These are phyloP conservation scores for Crithidia expoeki DNA, from an alignment of 208 protist species.

Conservation along the genomic window DNA sequence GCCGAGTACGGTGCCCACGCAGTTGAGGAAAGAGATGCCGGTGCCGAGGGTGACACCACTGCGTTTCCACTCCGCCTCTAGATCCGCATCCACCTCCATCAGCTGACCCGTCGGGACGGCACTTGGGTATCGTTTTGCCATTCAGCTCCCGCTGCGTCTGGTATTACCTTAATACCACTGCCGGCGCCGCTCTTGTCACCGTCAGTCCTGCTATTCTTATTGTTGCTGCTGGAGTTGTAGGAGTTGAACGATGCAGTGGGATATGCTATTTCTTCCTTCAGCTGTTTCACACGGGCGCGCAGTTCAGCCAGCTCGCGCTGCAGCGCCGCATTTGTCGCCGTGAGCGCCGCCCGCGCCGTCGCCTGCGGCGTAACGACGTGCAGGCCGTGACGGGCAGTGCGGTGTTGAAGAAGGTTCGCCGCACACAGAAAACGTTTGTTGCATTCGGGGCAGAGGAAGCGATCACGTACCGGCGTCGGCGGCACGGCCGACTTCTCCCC, in stretches of 20 bases:
- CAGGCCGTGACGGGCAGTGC: slow-evolving; percentile 50
- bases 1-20: slow-evolving; percentile 43
- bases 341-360: slow-evolving; percentile 23
- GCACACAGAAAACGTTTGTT: slow-evolving; percentile 62
- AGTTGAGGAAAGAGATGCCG: slow-evolving; percentile 29
- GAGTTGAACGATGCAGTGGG: not conserved
- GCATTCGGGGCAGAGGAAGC: slow-evolving; percentile 69
- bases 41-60: slow-evolving; percentile 35
- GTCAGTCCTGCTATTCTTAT: not conserved
- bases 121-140: slow-evolving; percentile 23
- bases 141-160: not conserved
- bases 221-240: not conserved
- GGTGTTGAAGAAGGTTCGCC: slow-evolving; percentile 57
- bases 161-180: no score
- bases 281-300: slow-evolving; percentile 20
- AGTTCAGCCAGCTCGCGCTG: slow-evolving; percentile 11
- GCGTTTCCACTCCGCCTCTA: slow-evolving; percentile 14
- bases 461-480: slow-evolving; percentile 1
- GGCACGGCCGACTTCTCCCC: no score
- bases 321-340: slow-evolving; percentile 36
- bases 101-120: slow-evolving; percentile 27
- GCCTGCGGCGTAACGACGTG: slow-evolving; percentile 35
- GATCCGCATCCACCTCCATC: slow-evolving; percentile 27
- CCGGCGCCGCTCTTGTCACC: no score
- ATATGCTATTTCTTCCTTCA: not conserved